Base-by-base conservation (phyloP, 1,284 basidiomycete species). In the Austropuccinia psidii region DNA sequence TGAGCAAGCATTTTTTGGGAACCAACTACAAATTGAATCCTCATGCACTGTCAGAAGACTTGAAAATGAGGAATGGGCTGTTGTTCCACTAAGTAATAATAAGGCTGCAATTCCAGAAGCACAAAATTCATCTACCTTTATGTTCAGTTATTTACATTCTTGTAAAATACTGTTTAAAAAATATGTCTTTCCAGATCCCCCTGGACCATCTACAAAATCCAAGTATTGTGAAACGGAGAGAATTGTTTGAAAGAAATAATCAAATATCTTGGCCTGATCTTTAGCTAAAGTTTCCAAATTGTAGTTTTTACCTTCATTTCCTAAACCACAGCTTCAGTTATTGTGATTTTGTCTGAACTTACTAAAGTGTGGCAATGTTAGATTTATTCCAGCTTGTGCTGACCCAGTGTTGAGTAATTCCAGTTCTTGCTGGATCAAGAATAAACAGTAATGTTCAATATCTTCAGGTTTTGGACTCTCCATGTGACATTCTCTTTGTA, bases 121-220 rank as follows among this genome's bases (percentile, higher is more conserved):
- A 2, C 41, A 11, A n/a, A 47, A 13, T 1, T 7, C 41, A 13
- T 27, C 17, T 1, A 29, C 27, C 2, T 17, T 5, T n/a, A 64
- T 15, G 6, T 17, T 27, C 17, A 24, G 19, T 6, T n/a, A 15
- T 24, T 55, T 31, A 55, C n/a, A 55, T 8, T 64, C 43, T 6
- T 64, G 43, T 19, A 64, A 31, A 6, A 45, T n/a, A 3, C 24
- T 33, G 33, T 64, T 64, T 11, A 64, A 6, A 4, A 62, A 24
- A 39, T 24, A 62, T 2, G 35, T 41, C 39, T 62, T 41, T 15
- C 60, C 60, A 11, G 33, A 29, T 2, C 55, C 55, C 29, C 61
- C 39, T 6, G 60, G 60, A 5, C 5, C 60, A 41, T 64, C 60
- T 11, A 64, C 68, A 74, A 85, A 86, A 76, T 85, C 0, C 73